Evolutionary conservation across 352 stramenopile species (phyloP), one percentile per base, ranked within the genome.

Genomic region (Plasmopara muralis): DNA sequence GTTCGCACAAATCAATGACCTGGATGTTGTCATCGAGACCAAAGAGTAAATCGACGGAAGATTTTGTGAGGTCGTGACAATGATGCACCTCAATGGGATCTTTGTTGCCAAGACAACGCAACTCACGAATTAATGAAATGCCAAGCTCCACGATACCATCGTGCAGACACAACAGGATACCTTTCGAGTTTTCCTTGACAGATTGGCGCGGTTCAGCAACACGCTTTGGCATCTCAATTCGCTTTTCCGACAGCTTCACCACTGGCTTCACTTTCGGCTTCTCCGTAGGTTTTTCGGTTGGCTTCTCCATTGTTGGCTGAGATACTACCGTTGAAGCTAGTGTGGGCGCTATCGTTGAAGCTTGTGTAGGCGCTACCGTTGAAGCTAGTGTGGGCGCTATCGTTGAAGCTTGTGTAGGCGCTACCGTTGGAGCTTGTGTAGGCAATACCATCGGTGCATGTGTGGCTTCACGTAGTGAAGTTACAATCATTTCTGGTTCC

Each of bases 61-160:
- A 30, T 42, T 47, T 57, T 1, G 63, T 77, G 25, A 83, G 46
- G 20, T 83, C 71, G 16, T 60, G 52, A 55, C 74, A 85, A 16
- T 77, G 70, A 38, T 83, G 68, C n/a, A 83, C 57, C 38, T 84
- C 68, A n/a, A 84, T 74, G 3, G 68, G 48, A 41, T 82, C 66
- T 0, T 49, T 61, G 49, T 79, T 82, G 28, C 70, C 70, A 12
- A 80, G 47, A 13, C 71, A 78, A 9, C 72, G 72, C 38, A 83
- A 51, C 40, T 85, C 71, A 9, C 62, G 62, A 39, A 79, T 81
- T 38, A 83, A 43, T 45, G 69, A 78, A 31, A 78, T 55, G 10
- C 69, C 72, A 18, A 85, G 55, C 6, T 69, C 50, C 28, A 70
- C 43, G 20, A 81, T 68, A 14, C 53, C 53, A 43, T 83, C 55